These are phyloP conservation scores for Hygrocybe punicea DNA, from an alignment of 768 basidiomycete genomes.

Conservation along the genomic window DNA sequence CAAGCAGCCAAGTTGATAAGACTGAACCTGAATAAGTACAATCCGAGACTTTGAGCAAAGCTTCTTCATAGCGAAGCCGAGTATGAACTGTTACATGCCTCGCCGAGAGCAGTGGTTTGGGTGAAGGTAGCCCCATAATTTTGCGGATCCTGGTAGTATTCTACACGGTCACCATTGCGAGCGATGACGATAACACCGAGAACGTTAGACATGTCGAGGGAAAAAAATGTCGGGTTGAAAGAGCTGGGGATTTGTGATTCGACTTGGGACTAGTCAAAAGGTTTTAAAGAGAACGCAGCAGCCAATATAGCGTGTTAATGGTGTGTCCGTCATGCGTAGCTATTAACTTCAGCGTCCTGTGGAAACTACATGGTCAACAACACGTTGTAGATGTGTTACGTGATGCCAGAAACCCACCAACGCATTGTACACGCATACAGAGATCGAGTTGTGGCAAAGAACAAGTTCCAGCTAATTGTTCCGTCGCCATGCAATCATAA, in stretches of 20 bases:
- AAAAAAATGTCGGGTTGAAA: not conserved
- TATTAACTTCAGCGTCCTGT: not conserved
- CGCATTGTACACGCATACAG: not conserved
- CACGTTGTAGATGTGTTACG: not conserved
- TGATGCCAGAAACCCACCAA: not conserved
- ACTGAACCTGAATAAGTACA: constrained; percentile 50
- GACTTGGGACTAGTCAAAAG: not conserved
- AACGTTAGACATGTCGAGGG: constrained; percentile 49
- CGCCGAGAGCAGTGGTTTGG: constrained; percentile 73
- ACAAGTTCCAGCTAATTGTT: not conserved
- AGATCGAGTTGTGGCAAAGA: not conserved
- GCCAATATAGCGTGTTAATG: not conserved
- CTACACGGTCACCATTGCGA: constrained; percentile 72
- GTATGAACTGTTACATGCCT: constrained; percentile 41
- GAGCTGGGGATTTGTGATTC: not conserved
- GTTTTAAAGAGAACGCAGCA: not conserved
- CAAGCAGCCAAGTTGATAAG: constrained; percentile 57
- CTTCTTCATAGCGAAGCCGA: not conserved
- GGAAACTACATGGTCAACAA: not conserved
- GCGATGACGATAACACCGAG: constrained; percentile 76
- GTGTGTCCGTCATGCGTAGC: not conserved
- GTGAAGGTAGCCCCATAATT: constrained; percentile 61
- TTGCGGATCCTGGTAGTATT: constrained; percentile 67
- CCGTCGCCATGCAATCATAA: not conserved
- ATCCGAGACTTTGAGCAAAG: not conserved